These are phyloP conservation scores for Eutypella sp. DNA, from an alignment of 2,329 filamentous ascomycete genomes.

Conservation along the genomic window DNA sequence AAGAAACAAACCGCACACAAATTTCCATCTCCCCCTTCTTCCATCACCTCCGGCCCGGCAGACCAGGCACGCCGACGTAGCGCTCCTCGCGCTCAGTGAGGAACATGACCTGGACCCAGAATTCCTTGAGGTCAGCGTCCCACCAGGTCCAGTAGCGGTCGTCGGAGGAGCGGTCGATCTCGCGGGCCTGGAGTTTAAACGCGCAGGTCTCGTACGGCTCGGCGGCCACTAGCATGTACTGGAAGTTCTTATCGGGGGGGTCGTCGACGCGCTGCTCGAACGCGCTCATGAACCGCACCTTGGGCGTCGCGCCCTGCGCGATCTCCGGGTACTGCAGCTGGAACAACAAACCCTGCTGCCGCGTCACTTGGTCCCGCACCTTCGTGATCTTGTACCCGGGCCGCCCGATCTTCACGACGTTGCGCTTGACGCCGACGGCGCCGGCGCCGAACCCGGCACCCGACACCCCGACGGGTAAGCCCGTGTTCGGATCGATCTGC, in stretches of 20 bases:
- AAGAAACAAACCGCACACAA: too few species aligned
- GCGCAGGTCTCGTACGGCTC: slow-evolving; percentile 97
- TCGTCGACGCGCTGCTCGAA: slow-evolving; percentile 96
- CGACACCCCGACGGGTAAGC: slow-evolving; percentile 68
- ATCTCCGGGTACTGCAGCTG: slow-evolving; percentile 96
- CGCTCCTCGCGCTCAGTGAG: slow-evolving; percentile 97
- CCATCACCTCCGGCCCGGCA: slow-evolving; percentile 43
- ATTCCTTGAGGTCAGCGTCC: slow-evolving; percentile 93
- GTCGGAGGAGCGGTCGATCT: slow-evolving; percentile 85
- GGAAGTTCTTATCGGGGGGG: slow-evolving; percentile 82
- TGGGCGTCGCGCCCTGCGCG: slow-evolving; percentile 65
- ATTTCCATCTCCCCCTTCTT: background rate
- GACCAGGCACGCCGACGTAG: slow-evolving; percentile 62
- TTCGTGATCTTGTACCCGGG: slow-evolving; percentile 99
- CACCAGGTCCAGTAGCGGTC: slow-evolving; percentile 92
- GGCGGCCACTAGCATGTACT: slow-evolving; percentile 91
- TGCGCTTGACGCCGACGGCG: slow-evolving; percentile 65
- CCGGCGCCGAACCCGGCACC: slow-evolving; percentile 60
- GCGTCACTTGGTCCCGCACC: slow-evolving; percentile 79
- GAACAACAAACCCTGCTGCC: slow-evolving; percentile 89
- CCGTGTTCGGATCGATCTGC: slow-evolving; percentile 62
- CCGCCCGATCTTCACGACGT: slow-evolving; percentile 89
- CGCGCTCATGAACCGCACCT: slow-evolving; percentile 95
- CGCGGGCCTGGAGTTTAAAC: slow-evolving; percentile 91
- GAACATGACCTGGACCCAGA: slow-evolving; percentile 96